Evolutionary conservation across 148 eudicot species (phyloP).

Genomic region (Vaccinium vitisidaea): DNA sequence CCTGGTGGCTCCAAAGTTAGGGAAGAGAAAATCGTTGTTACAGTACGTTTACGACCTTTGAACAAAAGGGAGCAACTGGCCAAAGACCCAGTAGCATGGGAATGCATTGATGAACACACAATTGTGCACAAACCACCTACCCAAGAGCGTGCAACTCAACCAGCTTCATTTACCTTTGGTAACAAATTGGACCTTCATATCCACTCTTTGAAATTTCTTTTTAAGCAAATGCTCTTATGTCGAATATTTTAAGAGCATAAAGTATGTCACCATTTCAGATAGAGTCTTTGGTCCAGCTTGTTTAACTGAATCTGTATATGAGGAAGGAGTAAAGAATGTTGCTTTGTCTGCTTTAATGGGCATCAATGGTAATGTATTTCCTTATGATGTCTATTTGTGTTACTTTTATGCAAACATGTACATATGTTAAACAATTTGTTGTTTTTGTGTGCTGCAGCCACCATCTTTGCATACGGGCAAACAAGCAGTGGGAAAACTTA

Average conservation of each 20-base stretch:
- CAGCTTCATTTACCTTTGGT: constrained; percentile 73
- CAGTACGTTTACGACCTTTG: constrained; percentile 82
- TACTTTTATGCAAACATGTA: not conserved
- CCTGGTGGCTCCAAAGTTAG: constrained; percentile 66
- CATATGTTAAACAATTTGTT: not conserved
- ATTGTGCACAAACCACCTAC: constrained; percentile 46
- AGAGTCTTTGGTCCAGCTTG: constrained; percentile 75
- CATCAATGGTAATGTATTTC: constrained; percentile 66
- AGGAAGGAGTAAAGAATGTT: constrained; percentile 86
- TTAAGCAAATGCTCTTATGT: not conserved
- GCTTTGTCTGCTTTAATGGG: constrained; percentile 91
- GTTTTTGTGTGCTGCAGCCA: constrained; percentile 48
- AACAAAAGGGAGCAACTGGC: constrained; percentile 67
- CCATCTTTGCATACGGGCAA: constrained; percentile 96
- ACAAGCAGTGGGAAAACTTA: constrained; percentile 98
- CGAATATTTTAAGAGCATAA: not conserved
- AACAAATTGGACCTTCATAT: constrained; percentile 4
- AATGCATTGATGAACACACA: constrained; percentile 55
- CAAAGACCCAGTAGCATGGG: constrained; percentile 85
- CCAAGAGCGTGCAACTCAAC: constrained; percentile 64
- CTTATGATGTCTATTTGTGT: not conserved
- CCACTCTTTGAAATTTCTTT: not conserved
- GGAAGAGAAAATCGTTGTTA: constrained; percentile 90
- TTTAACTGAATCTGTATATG: constrained; percentile 71
- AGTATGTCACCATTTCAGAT: constrained; percentile 43